Conservation (phyloP, 2,329 filamentous ascomycete genomes). For the Talaromyces sp. region DNA sequence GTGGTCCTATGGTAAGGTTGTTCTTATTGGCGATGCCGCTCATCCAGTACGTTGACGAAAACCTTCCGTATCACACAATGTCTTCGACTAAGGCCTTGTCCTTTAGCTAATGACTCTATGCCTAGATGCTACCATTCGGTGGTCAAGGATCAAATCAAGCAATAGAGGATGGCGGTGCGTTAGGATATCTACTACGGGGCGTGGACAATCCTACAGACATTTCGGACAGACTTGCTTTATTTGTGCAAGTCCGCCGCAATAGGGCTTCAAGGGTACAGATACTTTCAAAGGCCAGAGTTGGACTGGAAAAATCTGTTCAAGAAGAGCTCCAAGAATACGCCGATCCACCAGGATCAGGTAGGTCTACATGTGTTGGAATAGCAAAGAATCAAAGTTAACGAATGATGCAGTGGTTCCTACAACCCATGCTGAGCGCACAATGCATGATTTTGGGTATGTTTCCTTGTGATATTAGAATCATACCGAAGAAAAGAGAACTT, state of each 20-base stretch:
- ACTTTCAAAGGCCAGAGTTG: slow-evolving; percentile 19
- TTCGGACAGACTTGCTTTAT: slow-evolving; percentile 21
- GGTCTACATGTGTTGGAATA: background rate
- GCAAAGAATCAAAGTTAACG: background rate
- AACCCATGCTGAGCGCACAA: background rate
- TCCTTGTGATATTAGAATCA: background rate
- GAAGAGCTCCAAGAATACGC: background rate
- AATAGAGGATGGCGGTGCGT: slow-evolving; percentile 33
- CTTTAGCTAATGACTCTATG: background rate
- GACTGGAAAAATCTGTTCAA: slow-evolving; percentile 1
- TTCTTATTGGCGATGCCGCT: slow-evolving; percentile 34
- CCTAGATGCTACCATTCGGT: slow-evolving; percentile 29
- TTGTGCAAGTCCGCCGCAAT: slow-evolving; percentile 22
- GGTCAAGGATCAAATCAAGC: slow-evolving; percentile 34
- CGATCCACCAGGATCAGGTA: background rate
- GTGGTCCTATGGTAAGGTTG: slow-evolving; percentile 25
- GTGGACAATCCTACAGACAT: slow-evolving; percentile 19
- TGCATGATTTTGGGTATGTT: slow-evolving; percentile 1
- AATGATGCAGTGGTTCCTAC: background rate
- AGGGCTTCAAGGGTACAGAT: slow-evolving; percentile 26
- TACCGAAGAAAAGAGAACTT: background rate
- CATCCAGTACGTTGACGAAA: slow-evolving; percentile 25
- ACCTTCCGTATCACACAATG: background rate
- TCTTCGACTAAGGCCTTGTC: background rate
- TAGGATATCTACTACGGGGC: slow-evolving; percentile 19